A percentile compares a stretch with the other conserved stretches of the same genome.
These are phyloP conservation scores for Candida pseudoglaebosa DNA, from an alignment of 805 yeast species.

Conservation along the genomic window DNA sequence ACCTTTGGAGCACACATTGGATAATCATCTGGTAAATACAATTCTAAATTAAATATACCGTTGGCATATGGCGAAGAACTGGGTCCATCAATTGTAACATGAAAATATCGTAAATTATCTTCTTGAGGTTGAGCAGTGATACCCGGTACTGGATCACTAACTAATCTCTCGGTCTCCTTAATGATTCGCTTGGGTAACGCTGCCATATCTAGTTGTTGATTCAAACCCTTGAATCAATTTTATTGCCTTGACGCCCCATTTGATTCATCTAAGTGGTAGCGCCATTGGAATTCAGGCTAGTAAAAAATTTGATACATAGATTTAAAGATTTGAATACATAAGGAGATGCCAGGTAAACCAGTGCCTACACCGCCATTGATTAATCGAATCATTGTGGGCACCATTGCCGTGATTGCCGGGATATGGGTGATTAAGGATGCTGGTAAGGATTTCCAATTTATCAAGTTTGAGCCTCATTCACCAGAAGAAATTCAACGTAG, in stretches of 20 bases:
- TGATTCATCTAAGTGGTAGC: not conserved
- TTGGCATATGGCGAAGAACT: slow-evolving; percentile 82
- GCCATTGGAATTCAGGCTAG: too few species aligned
- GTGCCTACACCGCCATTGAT: slow-evolving; percentile 32
- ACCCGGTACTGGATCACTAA: slow-evolving; percentile 95
- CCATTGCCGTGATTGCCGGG: slow-evolving; percentile 33
- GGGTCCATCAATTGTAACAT: slow-evolving; percentile 91
- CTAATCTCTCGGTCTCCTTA: slow-evolving; percentile 91
- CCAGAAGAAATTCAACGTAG: slow-evolving; percentile 37
- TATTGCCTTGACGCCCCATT: not conserved
- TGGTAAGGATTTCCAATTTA: slow-evolving; percentile 37
- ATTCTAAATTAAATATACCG: slow-evolving; percentile 77
- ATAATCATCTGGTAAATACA: slow-evolving; percentile 92
- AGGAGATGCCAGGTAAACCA: slow-evolving; percentile 8
- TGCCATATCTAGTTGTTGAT: slow-evolving; percentile 37
- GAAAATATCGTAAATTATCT: slow-evolving; percentile 88
- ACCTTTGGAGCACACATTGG: slow-evolving; percentile 98
- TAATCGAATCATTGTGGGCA: slow-evolving; percentile 32
- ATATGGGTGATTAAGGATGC: slow-evolving; percentile 27
- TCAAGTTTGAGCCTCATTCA: slow-evolving; percentile 35
- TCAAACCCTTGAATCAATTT: not conserved
- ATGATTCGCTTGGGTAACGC: slow-evolving; percentile 87
- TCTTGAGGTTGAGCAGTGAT: slow-evolving; percentile 91
- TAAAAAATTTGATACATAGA: too few species aligned
- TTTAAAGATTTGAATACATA: too few species aligned